A percentile compares a stretch with the other conserved stretches of the same genome.
These are phyloP conservation scores for Vitis hybrid DNA, from an alignment of 177 flowering plant species.

Conservation along the genomic window DNA sequence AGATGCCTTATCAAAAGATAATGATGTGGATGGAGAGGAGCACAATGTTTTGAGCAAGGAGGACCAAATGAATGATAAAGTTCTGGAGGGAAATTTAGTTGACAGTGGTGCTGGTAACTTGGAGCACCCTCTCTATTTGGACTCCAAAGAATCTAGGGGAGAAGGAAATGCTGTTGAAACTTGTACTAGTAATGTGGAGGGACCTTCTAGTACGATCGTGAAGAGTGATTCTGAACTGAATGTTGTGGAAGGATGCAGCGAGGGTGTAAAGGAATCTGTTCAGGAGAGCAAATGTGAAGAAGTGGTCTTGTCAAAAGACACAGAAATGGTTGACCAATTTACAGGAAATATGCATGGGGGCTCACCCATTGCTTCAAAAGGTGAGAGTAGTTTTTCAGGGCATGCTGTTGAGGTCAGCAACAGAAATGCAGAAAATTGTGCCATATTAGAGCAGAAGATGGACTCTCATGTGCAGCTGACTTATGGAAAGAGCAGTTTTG, in stretches of 20 bases:
- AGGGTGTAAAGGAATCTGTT: slow-evolving; percentile 7
- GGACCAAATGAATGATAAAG: slow-evolving; percentile 13
- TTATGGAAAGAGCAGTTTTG: slow-evolving; percentile 6
- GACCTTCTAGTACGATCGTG: slow-evolving; percentile 6
- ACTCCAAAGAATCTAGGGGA: slow-evolving; percentile 3
- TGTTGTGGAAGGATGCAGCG: slow-evolving; percentile 18
- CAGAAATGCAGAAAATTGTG: slow-evolving; percentile 9
- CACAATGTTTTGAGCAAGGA: slow-evolving; percentile 6
- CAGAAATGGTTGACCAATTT: slow-evolving; percentile 15
- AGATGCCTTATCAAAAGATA: slow-evolving; percentile 3
- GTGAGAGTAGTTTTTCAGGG: slow-evolving; percentile 10
- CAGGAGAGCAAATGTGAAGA: slow-evolving; percentile 17
- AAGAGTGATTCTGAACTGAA: slow-evolving; percentile 23
- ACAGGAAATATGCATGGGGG: slow-evolving; percentile 6
- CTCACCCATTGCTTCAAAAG: slow-evolving; percentile 11
- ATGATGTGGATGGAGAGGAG: background rate
- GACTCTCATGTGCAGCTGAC: slow-evolving; percentile 12
- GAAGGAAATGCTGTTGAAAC: slow-evolving; percentile 12
- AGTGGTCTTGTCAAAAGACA: slow-evolving; percentile 9
- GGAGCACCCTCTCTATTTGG: slow-evolving; percentile 12
- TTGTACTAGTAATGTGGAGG: slow-evolving; percentile 14
- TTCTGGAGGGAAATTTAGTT: slow-evolving; percentile 7
- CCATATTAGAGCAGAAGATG: slow-evolving; percentile 8
- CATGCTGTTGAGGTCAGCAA: slow-evolving; percentile 15
- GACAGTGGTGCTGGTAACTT: slow-evolving; percentile 1